Percentiles rank a stretch among this genome's conserved stretches.
Conservation (phyloP, 768 basidiomycete genomes). For the Hebeloma cylindrosporum region DNA sequence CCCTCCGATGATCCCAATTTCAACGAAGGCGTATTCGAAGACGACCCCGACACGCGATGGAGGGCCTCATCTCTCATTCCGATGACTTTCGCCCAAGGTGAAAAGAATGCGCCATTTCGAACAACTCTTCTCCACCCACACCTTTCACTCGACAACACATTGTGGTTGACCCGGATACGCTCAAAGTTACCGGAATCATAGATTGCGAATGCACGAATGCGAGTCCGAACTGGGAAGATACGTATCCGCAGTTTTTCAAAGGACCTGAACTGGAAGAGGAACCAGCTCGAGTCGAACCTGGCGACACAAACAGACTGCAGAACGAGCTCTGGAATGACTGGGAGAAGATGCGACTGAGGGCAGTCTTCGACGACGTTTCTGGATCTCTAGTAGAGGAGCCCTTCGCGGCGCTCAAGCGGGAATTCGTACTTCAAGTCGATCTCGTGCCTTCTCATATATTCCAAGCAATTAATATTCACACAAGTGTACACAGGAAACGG, state of each 20-base stretch:
- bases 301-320: neutral
- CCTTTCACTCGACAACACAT: slow-evolving; percentile 19
- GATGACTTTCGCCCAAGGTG: neutral
- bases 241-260: slow-evolving; percentile 14
- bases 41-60: neutral
- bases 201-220: slow-evolving; percentile 21
- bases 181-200: slow-evolving; percentile 19
- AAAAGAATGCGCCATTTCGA: neutral
- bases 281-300: slow-evolving; percentile 2
- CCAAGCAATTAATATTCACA: too few species aligned
- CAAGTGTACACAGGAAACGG: too few species aligned
- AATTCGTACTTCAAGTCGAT: neutral
- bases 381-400: neutral
- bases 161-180: slow-evolving; percentile 15
- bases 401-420: neutral
- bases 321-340: slow-evolving; percentile 8
- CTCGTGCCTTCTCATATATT: too few species aligned
- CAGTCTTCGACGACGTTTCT: slow-evolving; percentile 1
- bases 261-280: slow-evolving; percentile 1
- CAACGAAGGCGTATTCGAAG: slow-evolving; percentile 1
- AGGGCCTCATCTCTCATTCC: slow-evolving; percentile 2
- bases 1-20: slow-evolving; percentile 2
- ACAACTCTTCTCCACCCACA: slow-evolving; percentile 14
- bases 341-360: slow-evolving; percentile 5
- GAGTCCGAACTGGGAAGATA: slow-evolving; percentile 17